Base-by-base conservation (phyloP, 352 stramenopile genomes). In the Ophiocytium majus region DNA sequence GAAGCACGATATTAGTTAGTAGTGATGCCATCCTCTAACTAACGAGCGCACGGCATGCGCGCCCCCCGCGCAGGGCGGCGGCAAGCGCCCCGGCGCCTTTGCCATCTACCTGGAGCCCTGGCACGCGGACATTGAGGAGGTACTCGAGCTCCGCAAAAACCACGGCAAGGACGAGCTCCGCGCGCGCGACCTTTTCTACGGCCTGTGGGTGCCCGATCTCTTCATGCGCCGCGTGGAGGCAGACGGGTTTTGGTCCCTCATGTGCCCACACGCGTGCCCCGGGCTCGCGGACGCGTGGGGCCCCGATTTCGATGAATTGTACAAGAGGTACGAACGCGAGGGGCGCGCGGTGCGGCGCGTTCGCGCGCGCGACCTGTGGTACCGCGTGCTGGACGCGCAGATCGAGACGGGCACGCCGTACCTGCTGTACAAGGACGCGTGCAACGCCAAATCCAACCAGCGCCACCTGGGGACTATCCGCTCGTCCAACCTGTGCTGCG, bases 131-230 rank as follows among this genome's bases (percentile, higher is more conserved):
- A 94, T 99, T 57, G 96, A 98, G 79, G 95, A 98, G 90, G 97
- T 99, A 82, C 88, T 99, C 23, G 97, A 99, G 86, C 89, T 99
- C 19, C 97, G 97, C 84, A 99, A 99, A 91, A 99, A 99, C 92
- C 96, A 99, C 90, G 97, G 97, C 32, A 99, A 98, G 86, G 97
- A 99, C 90, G 92, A 98, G 86, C 93, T 97, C 79, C 93, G 97
- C 64, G 97, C 96, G 9, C 92, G 84, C 37, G 97, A 99, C 89
- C 91, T 99, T 32, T 99, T 99, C 88, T 99, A 99, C 89, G 96
- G 94, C 17, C 91, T 99, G 9, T 99, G 96, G 96, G 94, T 99
- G 37, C 95, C 95, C 0, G 97, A 99, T 92, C 90, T 99, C n/a
- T 99, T 99, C 89, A 99, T 99, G 97, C 94, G 98, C 91, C 91